Evolutionary conservation across 129 eudicot genomes (phyloP), one percentile per base, ranked within the genome.

Genomic region (carrot (Daucus carota)): DNA sequence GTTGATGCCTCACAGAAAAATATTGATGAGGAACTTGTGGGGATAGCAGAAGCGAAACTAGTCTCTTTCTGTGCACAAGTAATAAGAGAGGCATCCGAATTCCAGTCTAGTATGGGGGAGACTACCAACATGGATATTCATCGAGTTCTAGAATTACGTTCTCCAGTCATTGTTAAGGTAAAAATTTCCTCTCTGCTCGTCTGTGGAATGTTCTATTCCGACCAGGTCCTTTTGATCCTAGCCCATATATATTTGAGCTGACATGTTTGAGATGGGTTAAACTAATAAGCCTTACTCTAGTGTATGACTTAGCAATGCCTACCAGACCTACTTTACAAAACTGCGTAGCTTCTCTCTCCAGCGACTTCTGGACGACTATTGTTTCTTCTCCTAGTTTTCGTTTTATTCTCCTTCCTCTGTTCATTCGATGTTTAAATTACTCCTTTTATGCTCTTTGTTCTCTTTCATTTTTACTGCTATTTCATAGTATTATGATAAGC

Each of bases 81-180:
- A 45, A 92, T 91, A 65, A 87, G 86, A 73, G 99, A 94, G 83
- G 94, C 99, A 52, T 94, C 99, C 79, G 97, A 94, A 20, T 94
- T 94, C 81, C 99, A 91, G 62, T 82, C 97, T 42, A 84, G 88
- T 84, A 77, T 86, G 43, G 96, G 90, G 68, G 97, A 91, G 80
- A 77, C 89, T 10, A 80, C 86, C 68, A 86, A 87, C 79, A 91
- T 94, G 99, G 99, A 94, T 76, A 83, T 89, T 77, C 99, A 94
- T 83, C 90, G 84, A 85, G 96, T 94, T 82, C 87, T 94, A 15
- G 99, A 93, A 73, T 84, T 94, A 66, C 96, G 99, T 43, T 94
- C 99, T 81, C 99, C 99, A 26, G 82, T 94, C 73, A 87, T 91
- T 47, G 96, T 91, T 26, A 91, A 87, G 96, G 99, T 94, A 84